Evolutionary conservation across 495 filamentous ascomycete genomes (phyloP), one percentile per base, ranked within the genome.

Genomic region (Daldinia bambusicola): DNA sequence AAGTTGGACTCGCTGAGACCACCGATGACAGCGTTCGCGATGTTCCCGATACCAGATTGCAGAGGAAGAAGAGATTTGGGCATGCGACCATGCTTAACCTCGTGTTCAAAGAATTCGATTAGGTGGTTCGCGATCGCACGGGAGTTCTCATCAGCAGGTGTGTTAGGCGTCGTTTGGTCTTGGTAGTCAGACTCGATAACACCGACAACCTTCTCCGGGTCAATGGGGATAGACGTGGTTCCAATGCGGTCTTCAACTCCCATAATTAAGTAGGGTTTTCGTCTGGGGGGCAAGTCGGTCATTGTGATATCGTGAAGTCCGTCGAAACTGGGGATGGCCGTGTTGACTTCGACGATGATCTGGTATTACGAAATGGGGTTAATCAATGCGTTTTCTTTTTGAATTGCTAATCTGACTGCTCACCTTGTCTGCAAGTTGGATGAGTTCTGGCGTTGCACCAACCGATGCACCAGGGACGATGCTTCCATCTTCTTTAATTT

Each of bases 291-390:
- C 0, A 94, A 84, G 61, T 95, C 91, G 5, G 90, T 91, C 88
- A 93, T 90, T 50, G 90, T 92, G 80, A 97, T 97, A 74, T 97
- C 93, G 83, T 97, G 93, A 34, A 97, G 86, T 55, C 93, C 93
- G 78, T 95, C 91, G 74, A 97, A 93, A 36, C 88, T 93, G 6
- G 93, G 93, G 41, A 90, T 87, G 5, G 92, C 82, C 0, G 93
- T 97, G 84, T 97, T 97, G 80, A 97, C 92, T 82, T 97, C 93
- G 70, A 97, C 92, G 74, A 97, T 93, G 78, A 97, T 90, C 84
- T 84, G 52, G 13, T 1, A 10, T 18, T 13, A 55, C 32, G 13
- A n/a, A 26, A 12, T 26, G 3, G 1, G 26, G n/a, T 36, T 36
- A 43, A 64, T 68, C 22, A 68, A 55, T 34, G 52, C 18, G 13